Percentiles rank a stretch among this genome's conserved stretches.
phyloP scores from a whole-genome alignment of 805 yeast genomes.

The Myxozyma nipponensis region DNA sequence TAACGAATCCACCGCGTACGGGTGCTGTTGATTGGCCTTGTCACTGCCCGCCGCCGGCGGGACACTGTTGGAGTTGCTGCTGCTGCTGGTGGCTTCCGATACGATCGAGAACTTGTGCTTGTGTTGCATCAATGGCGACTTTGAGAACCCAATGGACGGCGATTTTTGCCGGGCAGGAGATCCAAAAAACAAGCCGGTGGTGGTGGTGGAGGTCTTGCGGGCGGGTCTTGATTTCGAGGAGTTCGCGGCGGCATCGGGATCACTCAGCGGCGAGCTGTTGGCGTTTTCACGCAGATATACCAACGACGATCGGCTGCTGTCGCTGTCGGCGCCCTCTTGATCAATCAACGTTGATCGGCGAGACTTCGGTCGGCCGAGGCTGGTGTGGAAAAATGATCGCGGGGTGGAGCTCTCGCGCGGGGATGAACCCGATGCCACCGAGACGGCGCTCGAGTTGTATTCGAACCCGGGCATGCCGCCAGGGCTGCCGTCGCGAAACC shows the following conservation, averaged over 20 bases:
- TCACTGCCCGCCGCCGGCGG: neutral
- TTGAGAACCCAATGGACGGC: slow-evolving; percentile 19
- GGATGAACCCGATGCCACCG: slow-evolving; percentile 23
- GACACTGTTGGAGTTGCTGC: neutral
- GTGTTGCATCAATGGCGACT: slow-evolving; percentile 10
- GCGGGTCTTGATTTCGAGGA: neutral
- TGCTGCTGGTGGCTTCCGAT: neutral
- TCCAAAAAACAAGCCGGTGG: slow-evolving; percentile 18
- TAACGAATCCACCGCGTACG: neutral
- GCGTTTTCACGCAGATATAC: slow-evolving; percentile 23
- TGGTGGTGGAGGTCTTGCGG: slow-evolving; percentile 19
- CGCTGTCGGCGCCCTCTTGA: slow-evolving; percentile 26
- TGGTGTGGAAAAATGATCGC: neutral
- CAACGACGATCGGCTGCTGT: slow-evolving; percentile 26
- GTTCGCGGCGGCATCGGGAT: slow-evolving; percentile 12
- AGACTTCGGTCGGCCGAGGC: slow-evolving; percentile 13
- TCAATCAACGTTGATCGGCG: slow-evolving; percentile 13
- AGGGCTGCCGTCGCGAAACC: slow-evolving; percentile 14
- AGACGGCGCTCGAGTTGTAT: slow-evolving; percentile 12
- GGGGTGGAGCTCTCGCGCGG: slow-evolving; percentile 14
- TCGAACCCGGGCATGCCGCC: no score
- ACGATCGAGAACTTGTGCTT: slow-evolving; percentile 12
- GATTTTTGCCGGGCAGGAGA: slow-evolving; percentile 27
- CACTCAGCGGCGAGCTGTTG: slow-evolving; percentile 25
- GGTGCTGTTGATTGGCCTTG: neutral